Evolutionary conservation across 106 monocot species (phyloP).

Genomic region (Dendrobium huoshanense): DNA sequence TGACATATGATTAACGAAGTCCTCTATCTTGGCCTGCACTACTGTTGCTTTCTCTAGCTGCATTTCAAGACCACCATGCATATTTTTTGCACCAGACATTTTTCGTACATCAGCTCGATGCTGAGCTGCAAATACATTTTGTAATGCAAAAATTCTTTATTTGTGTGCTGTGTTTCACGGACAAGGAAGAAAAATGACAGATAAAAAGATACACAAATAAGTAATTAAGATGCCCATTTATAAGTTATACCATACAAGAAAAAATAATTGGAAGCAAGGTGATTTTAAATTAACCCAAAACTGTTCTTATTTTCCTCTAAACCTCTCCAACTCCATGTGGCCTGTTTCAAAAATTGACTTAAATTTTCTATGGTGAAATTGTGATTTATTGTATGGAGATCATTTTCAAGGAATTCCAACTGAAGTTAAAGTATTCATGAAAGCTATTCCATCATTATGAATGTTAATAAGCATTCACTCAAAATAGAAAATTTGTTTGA

Average conservation of each 20-base stretch:
- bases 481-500: too few relatives aligned
- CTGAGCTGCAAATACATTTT: conserved; percentile 44
- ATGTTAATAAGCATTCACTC: too few relatives aligned
- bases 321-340: neutral
- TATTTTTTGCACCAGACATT: conserved; percentile 31
- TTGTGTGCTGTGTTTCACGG: neutral
- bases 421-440: neutral
- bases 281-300: neutral
- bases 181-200: neutral
- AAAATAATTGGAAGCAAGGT: neutral
- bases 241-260: neutral
- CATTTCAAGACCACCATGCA: conserved; percentile 57
- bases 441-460: too few relatives aligned
- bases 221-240: neutral
- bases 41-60: conserved; percentile 52
- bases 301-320: neutral
- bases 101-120: conserved; percentile 71
- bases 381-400: neutral
- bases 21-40: conserved; percentile 63
- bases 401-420: too few relatives aligned
- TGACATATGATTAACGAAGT: conserved; percentile 80
- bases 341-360: neutral
- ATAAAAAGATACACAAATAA: neutral
- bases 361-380: neutral
- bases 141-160: neutral